Evolutionary conservation across 1,284 basidiomycete species (phyloP), one percentile per base, ranked within the genome.

Genomic region (Macrocystidia cucumis): DNA sequence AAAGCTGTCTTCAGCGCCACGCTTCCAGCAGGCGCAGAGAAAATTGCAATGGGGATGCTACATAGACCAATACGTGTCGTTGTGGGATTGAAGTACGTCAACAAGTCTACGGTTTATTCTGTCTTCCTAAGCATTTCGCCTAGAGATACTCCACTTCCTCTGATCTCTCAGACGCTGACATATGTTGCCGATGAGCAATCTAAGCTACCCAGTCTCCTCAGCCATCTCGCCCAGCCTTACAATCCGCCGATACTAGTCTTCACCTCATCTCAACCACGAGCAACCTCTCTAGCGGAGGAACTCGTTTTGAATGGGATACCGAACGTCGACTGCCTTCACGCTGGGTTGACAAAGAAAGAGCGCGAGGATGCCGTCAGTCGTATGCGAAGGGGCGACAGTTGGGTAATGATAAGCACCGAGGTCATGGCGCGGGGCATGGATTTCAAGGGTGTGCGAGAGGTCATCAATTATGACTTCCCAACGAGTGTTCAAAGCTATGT

Each of bases 401-500:
- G 92, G 92, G 75, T 92, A 17, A 76, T 97, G 70, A 74, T 96
- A 32, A 88, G 83, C 45, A 97, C 92, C 9, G 93, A 97, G 54
- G 87, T 96, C 24, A 86, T 96, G 82, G 91, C 91, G 8, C 74
- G 96, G 45, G 96, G 95, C 3, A 93, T 98, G 79, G 95, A 98
- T 55, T 98, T 98, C 66, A 88, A 89, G 56, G 92, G 92, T 9
- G 83, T 98, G 28, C 72, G 85, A 44, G 82, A 97, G 48, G 93
- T 98, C 8, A 85, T 98, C 56, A 98, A 97, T 59, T 97, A 92
- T 52, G 92, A 96, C 59, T 95, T 96, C 59, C 92, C 92, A 1
- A 91, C 85, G 35, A 91, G 79, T 37, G 84, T 95, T 2, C 91
- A 96, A 56, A 90, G 83, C 49, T 98, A 98, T 53, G 78, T 98